Base-by-base conservation (phyloP, 2,329 filamentous ascomycete genomes). In the Fusarium buharicum region DNA sequence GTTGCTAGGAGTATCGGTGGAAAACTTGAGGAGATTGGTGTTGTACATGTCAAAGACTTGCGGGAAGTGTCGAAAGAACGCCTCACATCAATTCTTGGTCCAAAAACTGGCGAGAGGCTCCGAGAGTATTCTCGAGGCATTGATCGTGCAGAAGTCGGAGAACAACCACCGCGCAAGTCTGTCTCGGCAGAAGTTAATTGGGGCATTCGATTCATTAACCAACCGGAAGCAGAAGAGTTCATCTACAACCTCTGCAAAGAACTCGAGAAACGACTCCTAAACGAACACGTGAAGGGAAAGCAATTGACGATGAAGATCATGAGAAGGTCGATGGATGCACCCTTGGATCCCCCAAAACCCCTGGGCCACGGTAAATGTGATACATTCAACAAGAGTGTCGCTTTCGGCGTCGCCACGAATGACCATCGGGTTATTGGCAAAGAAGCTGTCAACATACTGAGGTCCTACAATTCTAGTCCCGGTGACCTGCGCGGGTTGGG, bases 131-230 rank as follows among this genome's bases (percentile, higher is more conserved):
- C 94, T 18, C 86, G 92, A 6, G 95, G 95, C 3, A 92, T 98
- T 44, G 95, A 99, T 75, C 84, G 83, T 45, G 83, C 87, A 2
- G 92, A 97, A 74, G 92, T 98, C 6, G 94, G 93, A 28, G 90
- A 94, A 54, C 90, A 96, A 70, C 86, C 90, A 0, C 81, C 92
- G 14, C 88, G 95, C 50, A 99, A 98, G 73, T 98, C 94, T 0
- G 92, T 99, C 0, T 98, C 95, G 2, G 94, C 94, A 1, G 95
- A 99, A 74, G 92, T 99, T 61, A 99, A 95, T 70, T 99, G 95
- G 95, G 95, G 96, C 3, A 96, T 99, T 52, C 88, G 95, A 6
- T 99, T 99, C 73, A 87, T 95, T 66, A 96, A 85, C 58, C 92
- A 97, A 71, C 84, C 86, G n/a, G 94, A 99, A 75, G 93, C 93